These are phyloP conservation scores for Phytophthora citricola DNA, from an alignment of 352 stramenopile species.

Conservation along the genomic window DNA sequence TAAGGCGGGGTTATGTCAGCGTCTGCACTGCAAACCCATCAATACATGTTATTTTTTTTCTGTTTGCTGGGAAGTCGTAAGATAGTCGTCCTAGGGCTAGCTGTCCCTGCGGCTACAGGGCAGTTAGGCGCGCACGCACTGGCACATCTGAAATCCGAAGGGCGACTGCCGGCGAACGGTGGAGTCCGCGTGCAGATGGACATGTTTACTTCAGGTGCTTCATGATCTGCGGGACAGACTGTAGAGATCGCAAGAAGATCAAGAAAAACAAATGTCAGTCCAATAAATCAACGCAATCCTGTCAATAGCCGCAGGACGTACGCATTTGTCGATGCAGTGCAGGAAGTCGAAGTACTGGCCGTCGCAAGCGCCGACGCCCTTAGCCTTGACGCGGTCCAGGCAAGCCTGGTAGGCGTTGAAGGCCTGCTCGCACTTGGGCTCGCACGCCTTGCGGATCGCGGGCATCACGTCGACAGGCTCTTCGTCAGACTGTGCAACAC, in stretches of 20 bases:
- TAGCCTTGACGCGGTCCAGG: constrained; percentile 90
- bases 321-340: constrained; percentile 96
- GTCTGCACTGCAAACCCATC: constrained; percentile 40
- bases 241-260: constrained; percentile 10
- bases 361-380: constrained; percentile 93
- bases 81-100: constrained; percentile 12
- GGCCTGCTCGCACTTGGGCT: constrained; percentile 90
- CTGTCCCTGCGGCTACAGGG: background rate
- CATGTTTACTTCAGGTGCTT: constrained; percentile 92
- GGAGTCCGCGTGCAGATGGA: constrained; percentile 14
- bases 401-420: constrained; percentile 93
- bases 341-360: constrained; percentile 96
- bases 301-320: constrained; percentile 45
- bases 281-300: background rate
- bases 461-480: constrained; percentile 95
- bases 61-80: constrained; percentile 20
- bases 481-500: constrained; percentile 64
- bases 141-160: constrained; percentile 2
- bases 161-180: background rate
- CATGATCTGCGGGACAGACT: constrained; percentile 95
- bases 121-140: constrained; percentile 11
- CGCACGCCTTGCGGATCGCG: constrained; percentile 91
- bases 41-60: constrained; percentile 40
- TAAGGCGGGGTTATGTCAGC: constrained; percentile 26
- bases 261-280: no score